These are phyloP conservation scores for Fomitopsis schrenkii DNA, from an alignment of 1,284 basidiomycete species.

Conservation along the genomic window DNA sequence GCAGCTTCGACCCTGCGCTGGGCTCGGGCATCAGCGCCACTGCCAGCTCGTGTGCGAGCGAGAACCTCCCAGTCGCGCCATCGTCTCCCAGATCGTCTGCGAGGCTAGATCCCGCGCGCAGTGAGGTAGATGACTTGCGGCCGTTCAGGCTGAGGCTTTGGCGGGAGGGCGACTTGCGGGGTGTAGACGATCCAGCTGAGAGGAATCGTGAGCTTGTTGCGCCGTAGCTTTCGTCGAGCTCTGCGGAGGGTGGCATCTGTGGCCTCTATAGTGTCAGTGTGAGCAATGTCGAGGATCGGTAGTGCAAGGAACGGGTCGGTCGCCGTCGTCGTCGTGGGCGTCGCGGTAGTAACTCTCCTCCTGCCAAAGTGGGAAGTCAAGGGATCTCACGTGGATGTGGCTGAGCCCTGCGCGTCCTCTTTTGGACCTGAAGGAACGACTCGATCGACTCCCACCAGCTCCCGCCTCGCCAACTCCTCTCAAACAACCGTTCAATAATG, in stretches of 20 bases:
- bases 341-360: conserved; percentile 2
- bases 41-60: conserved; percentile 79
- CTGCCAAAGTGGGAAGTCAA: neutral
- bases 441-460: too few species aligned
- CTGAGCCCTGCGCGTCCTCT: neutral
- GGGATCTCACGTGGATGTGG: neutral
- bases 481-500: neutral
- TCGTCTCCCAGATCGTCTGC: conserved; percentile 36
- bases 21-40: conserved; percentile 82
- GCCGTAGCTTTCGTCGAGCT: conserved; percentile 21
- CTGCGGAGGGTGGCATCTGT: conserved; percentile 14
- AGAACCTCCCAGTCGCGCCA: conserved; percentile 49
- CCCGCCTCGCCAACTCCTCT: neutral
- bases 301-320: neutral
- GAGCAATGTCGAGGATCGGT: neutral
- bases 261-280: neutral
- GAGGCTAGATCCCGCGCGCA: conserved; percentile 34
- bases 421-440: neutral
- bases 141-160: conserved; percentile 35
- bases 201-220: conserved; percentile 19
- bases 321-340: neutral
- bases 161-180: conserved; percentile 46
- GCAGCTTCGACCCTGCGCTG: conserved; percentile 62
- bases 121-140: conserved; percentile 40
- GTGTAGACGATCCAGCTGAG: conserved; percentile 18